phyloP scores from a whole-genome alignment of 768 basidiomycete species.

The Kwoniella sp. region DNA sequence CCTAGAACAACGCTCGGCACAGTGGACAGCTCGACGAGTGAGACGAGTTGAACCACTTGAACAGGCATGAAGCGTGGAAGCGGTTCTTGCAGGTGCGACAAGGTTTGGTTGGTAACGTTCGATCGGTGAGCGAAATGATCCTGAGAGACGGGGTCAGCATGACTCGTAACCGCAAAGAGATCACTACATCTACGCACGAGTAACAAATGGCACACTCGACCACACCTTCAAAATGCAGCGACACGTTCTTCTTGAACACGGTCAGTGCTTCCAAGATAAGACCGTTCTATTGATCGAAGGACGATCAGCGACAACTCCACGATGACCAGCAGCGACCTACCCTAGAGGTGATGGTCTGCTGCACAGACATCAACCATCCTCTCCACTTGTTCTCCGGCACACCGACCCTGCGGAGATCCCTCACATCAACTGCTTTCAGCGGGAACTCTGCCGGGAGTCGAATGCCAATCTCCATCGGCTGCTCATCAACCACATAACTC shows the following conservation, averaged over 20 bases:
- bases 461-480: conserved; percentile 80
- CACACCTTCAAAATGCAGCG: conserved; percentile 88
- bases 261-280: conserved; percentile 79
- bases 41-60: conserved; percentile 58
- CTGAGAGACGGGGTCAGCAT: conserved; percentile 52
- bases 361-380: conserved; percentile 86
- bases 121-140: conserved; percentile 85
- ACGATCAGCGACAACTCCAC: background rate
- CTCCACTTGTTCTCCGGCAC: conserved; percentile 87
- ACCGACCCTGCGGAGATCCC: conserved; percentile 75
- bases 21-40: conserved; percentile 88
- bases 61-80: conserved; percentile 87
- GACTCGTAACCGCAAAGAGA: background rate
- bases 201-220: conserved; percentile 85
- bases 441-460: conserved; percentile 89
- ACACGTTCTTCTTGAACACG: conserved; percentile 90
- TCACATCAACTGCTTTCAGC: conserved; percentile 78
- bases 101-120: conserved; percentile 77
- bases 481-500: conserved; percentile 84
- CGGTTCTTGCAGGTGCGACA: conserved; percentile 92
- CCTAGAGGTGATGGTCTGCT: conserved; percentile 82
- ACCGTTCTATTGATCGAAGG: conserved; percentile 63
- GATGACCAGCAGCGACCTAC: conserved; percentile 53
- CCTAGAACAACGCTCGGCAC: conserved; percentile 62
- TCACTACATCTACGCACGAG: conserved; percentile 42